Evolutionary conservation across 73 alveolate species (phyloP).

Genomic region (Effrenium voratum): DNA sequence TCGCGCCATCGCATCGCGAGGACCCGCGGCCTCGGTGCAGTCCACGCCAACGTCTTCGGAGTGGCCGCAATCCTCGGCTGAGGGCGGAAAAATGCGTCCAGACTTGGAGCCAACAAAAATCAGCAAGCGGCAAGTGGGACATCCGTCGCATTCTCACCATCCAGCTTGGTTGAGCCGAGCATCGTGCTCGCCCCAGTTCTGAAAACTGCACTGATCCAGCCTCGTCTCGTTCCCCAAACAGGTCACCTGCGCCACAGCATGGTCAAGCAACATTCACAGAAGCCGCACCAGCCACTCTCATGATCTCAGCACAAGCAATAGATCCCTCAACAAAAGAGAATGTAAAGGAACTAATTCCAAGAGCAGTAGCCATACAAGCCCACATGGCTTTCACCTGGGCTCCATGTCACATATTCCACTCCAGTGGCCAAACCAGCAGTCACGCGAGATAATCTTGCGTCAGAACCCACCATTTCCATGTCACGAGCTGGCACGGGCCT

Average conservation of each 20-base stretch:
- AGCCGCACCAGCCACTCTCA: too few relatives aligned
- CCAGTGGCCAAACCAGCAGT: too few relatives aligned
- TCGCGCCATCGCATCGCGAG: background rate
- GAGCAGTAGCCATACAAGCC: too few relatives aligned
- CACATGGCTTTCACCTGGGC: too few relatives aligned
- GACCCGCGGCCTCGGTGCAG: background rate
- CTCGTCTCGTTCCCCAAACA: slow-evolving; percentile 48
- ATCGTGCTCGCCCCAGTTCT: slow-evolving; percentile 54
- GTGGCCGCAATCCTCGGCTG: background rate
- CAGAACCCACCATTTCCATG: too few relatives aligned
- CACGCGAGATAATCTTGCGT: too few relatives aligned
- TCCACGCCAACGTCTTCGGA: slow-evolving; percentile 37
- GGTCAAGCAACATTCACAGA: too few relatives aligned
- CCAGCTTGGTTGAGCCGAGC: slow-evolving; percentile 5
- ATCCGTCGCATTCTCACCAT: background rate
- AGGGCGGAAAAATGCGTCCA: background rate
- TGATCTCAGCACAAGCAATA: too few relatives aligned
- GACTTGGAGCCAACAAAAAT: background rate
- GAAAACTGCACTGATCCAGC: slow-evolving; percentile 32
- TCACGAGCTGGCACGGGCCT: too few relatives aligned
- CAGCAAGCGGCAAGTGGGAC: background rate
- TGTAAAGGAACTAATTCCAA: too few relatives aligned
- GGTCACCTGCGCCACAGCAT: slow-evolving; percentile 19
- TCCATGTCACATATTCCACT: too few relatives aligned
- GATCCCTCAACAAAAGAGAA: background rate